Evolutionary conservation across 768 basidiomycete genomes (phyloP).

Genomic region (Rhodotorula babjevae): DNA sequence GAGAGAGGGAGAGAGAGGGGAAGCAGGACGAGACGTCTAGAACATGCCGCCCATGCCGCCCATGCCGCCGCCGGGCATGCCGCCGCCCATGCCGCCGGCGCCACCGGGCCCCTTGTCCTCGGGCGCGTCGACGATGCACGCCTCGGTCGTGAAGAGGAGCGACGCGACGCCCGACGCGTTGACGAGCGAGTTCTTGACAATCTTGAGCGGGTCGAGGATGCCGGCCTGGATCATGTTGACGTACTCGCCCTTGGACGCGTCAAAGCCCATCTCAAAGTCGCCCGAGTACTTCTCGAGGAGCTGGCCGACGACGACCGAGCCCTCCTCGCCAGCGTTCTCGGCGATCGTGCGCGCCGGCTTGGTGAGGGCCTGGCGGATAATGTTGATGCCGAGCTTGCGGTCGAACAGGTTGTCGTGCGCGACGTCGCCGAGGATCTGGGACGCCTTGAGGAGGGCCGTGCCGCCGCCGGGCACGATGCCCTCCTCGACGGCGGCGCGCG

Average conservation of each 20-base stretch:
- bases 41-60: conserved; percentile 33
- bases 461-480: conserved; percentile 97
- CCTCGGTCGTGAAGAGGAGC: conserved; percentile 86
- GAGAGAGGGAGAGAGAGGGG: background rate
- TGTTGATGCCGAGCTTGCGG: conserved; percentile 84
- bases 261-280: conserved; percentile 81
- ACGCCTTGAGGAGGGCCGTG: conserved; percentile 69
- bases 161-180: conserved; percentile 91
- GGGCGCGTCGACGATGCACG: conserved; percentile 77
- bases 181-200: conserved; percentile 84
- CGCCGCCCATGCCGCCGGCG: conserved; percentile 53
- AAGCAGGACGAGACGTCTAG: background rate
- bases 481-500: conserved; percentile 95
- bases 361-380: conserved; percentile 65
- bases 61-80: conserved; percentile 32
- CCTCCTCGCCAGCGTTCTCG: conserved; percentile 89
- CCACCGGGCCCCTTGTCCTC: conserved; percentile 59
- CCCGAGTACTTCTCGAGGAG: conserved; percentile 65
- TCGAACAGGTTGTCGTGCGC: conserved; percentile 80
- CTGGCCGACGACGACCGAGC: conserved; percentile 84
- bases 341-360: conserved; percentile 80
- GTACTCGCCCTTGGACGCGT: conserved; percentile 72
- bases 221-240: conserved; percentile 74
- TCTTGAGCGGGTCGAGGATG: conserved; percentile 69
- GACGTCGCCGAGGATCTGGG: conserved; percentile 67